Base-by-base conservation (phyloP, 148 eudicot species). In the Rhododendron ovatum region DNA sequence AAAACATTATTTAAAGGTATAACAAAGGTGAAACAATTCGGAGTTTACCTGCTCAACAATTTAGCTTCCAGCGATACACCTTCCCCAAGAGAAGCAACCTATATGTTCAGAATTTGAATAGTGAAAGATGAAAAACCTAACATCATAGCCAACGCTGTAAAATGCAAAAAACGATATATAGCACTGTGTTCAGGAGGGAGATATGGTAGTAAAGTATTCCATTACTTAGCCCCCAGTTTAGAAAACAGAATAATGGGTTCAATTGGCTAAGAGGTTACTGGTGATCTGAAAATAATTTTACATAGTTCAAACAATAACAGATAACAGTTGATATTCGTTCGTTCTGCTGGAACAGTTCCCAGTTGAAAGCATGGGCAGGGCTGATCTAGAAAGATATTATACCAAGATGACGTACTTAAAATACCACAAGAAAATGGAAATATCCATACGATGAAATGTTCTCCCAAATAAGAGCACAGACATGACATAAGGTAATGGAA, bases 11-110 rank as follows among this genome's bases (percentile, higher is more conserved):
- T 85, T 47, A 84, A 75, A 59, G 53, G 79, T 69, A 87, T 84
- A 83, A 86, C 79, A 37, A 43, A 81, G 63, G 37, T 65, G 50
- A n/a, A 88, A 82, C 37, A 41, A 73, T 30, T 14, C 11, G 12
- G 88, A 84, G 69, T 61, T 90, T 92, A 98, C 99, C 99, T 95
- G 93, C 91, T 94, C 88, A 98, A 88, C 78, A 98, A 85, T 91
- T 98, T 98, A 65, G 96, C 98, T 92, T 98, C 99, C 91, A 98
- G 87, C 14, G 99, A 98, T 84, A 94, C 90, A 51, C 99, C 99
- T 92, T 98, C 99, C 39, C 98, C 98, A 74, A 98, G 98, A 81
- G 98, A 88, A 86, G 99, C 98, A 88, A 98, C 99, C 99, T 98
- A 86, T 75, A 82, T 86, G 65, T 82, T 71, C 57, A 81, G 30